Conservation (phyloP, 495 filamentous ascomycete species). For the Lepidopterella palustris region DNA sequence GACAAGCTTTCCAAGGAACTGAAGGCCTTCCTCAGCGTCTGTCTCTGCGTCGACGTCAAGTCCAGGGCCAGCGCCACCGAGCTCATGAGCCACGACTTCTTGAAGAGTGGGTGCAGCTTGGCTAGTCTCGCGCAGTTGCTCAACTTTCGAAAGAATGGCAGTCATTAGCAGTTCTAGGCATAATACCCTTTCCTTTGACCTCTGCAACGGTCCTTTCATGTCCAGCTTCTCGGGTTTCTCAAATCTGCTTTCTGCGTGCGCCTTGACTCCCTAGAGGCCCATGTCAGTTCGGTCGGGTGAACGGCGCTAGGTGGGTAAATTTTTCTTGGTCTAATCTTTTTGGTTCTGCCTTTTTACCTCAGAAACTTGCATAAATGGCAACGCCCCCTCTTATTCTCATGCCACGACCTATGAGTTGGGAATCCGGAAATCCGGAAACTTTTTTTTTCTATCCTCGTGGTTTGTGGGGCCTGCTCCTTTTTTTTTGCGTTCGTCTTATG, state of each 20-base stretch:
- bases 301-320: neutral
- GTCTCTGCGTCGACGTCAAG: slow-evolving; percentile 92
- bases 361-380: slow-evolving; percentile 1
- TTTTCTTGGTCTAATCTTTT: neutral
- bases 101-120: slow-evolving; percentile 72
- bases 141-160: slow-evolving; percentile 55
- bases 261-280: neutral
- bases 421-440: neutral
- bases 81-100: slow-evolving; percentile 71
- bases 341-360: neutral
- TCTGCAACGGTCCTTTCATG: neutral
- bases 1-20: slow-evolving; percentile 95
- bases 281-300: neutral
- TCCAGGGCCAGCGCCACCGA: slow-evolving; percentile 86
- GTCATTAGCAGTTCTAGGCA: slow-evolving; percentile 20
- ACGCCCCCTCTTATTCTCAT: neutral
- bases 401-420: neutral
- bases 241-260: neutral
- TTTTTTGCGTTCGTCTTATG: neutral
- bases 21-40: slow-evolving; percentile 91
- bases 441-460: neutral
- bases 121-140: slow-evolving; percentile 78
- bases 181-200: neutral
- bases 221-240: neutral
- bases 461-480: neutral